A percentile compares a stretch with the other conserved stretches of the same genome.
Conservation (phyloP, 2,329 filamentous ascomycete species). For the Neonectria coccinea region DNA sequence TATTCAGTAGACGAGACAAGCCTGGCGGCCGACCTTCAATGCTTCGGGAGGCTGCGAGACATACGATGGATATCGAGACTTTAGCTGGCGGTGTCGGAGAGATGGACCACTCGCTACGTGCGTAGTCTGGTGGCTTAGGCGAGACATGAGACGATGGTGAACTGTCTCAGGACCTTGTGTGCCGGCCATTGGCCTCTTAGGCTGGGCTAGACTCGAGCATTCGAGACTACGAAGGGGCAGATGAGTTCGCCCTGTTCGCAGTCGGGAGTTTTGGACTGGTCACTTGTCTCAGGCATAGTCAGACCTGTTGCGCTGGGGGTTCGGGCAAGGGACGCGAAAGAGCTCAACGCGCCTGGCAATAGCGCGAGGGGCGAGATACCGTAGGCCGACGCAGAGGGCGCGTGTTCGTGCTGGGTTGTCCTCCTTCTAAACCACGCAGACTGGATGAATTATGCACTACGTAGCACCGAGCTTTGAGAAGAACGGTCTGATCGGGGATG, state of each 20-base stretch:
- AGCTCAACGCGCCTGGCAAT: constrained; percentile 6
- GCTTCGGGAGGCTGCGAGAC: constrained; percentile 22
- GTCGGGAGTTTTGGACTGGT: constrained; percentile 9
- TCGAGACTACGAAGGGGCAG: constrained; percentile 18
- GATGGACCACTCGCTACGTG: constrained; percentile 11
- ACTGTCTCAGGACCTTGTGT: constrained; percentile 39
- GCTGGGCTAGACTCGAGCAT: constrained; percentile 26
- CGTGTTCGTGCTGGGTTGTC: background rate
- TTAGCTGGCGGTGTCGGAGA: constrained; percentile 2
- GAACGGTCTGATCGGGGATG: constrained; percentile 18
- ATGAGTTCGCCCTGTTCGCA: background rate
- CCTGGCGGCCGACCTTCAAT: constrained; percentile 6
- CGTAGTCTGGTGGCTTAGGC: constrained; percentile 17
- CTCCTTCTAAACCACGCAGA: background rate
- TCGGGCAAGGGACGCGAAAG: background rate
- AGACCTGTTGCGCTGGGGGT: constrained; percentile 1
- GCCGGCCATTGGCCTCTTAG: constrained; percentile 19
- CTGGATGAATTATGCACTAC: background rate
- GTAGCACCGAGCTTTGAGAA: background rate
- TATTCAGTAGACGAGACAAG: constrained; percentile 10
- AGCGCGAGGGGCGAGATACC: constrained; percentile 1
- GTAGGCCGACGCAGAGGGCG: background rate
- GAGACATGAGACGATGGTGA: constrained; percentile 33
- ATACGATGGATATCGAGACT: constrained; percentile 5
- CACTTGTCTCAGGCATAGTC: constrained; percentile 23